Base-by-base conservation (phyloP, 805 yeast species). In the Priceomyces melissophilus region DNA sequence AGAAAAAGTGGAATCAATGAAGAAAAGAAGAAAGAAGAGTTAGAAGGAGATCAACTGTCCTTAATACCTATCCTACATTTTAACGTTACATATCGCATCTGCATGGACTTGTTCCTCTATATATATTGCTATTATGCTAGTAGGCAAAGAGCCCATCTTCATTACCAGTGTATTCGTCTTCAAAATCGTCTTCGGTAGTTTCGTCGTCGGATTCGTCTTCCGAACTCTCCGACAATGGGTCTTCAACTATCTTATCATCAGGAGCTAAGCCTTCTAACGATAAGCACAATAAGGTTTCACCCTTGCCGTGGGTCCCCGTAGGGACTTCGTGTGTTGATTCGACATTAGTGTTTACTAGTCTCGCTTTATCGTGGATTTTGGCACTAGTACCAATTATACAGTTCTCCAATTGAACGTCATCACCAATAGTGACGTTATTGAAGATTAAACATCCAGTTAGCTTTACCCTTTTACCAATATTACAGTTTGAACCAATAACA, bases 381-480 rank as follows among this genome's bases (percentile, higher is more conserved):
- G 83, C 90, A 36, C 69, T 66, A 32, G 71, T 67, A 11, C 98
- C 99, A 38, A 93, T 70, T 13, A 91, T 82, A 65, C 95, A 87
- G 65, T 91, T 93, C 60, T 93, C 99, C 45, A 84, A 60, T 38
- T 69, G 76, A 10, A 78, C 82, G 50, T 87, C 96, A 60, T 91
- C 96, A 35, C 79, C 95, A 29, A 93, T 67, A 1, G 63, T 64
- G 15, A 82, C 95, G 38, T 78, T 77, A 53, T 85, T 84, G 38
- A 88, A 68, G 4, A 93, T 55, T 10, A 93, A 80, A 50, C 90
- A 88, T 2, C 96, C 98, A 2, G 89, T 85, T 42, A 93, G 75
- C 50, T 93, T 81, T 61, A 96, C 91, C 45, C 88, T 78, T 55
- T 81, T 82, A 30, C 99, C 99, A 39, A 95, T 79, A 12, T 49